Base-by-base conservation (phyloP, 768 basidiomycete genomes). In the Termitomyces titanicus region DNA sequence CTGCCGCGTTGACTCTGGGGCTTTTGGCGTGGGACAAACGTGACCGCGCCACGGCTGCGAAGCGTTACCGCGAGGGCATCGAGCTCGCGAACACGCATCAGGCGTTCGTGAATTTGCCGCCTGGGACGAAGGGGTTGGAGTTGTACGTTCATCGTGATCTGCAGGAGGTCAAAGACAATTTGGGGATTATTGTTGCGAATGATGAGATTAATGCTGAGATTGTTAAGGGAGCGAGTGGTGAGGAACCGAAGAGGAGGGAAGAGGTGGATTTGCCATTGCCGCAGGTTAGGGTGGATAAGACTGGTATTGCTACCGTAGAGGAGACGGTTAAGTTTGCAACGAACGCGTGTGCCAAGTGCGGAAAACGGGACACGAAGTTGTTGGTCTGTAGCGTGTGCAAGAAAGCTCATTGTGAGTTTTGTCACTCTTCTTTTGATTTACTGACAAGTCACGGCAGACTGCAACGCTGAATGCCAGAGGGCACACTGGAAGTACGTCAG, bases 1-100 rank as follows among this genome's bases (percentile, higher is more conserved):
- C 60, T 2, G 69, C 68, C 2, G 60, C 57, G 8, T 47, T 71
- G 24, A 67, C 69, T 22, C 58, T 71, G 15, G 71, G 66, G 3
- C 47, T 72, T 38, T 40, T 71, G 11, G 70, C 71, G 8, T 72
- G 71, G 70, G 65, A 67, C 40, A 61, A 63, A 22, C 57, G 60
- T 13, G 70, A 72, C 47, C 67, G 71, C 5, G 56, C 68, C 11
- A 70, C 69, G 1, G 64, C 70, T 38, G 64, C 70, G 12, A 71
- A 70, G 55, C 63, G 69, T 8, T 71, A 72, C 48, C 61, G 62
- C 12, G 69, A 69, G 50, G 70, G 62, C 2, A 51, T 72, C 7
- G 68, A 68, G 33, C 51, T 71, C 15, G 70, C 67, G 13, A 61
- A 59, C 8, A 65, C 67, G 0, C 61, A 69, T 37, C 49, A 64